Base-by-base conservation (phyloP, 1,284 basidiomycete genomes). In the Malassezia equina region DNA sequence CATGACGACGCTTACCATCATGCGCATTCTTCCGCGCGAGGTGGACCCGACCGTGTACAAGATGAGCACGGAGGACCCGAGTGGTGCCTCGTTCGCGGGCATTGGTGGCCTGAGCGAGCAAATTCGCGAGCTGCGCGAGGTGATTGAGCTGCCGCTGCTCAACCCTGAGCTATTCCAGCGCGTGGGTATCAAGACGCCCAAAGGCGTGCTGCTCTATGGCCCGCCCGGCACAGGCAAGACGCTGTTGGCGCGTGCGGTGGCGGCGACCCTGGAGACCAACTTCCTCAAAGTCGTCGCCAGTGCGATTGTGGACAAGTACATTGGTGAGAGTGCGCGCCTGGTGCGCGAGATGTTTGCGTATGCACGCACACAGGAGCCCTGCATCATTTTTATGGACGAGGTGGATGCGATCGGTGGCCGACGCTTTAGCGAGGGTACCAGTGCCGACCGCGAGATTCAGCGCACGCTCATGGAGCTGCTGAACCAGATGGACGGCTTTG, bases 371-470 rank as follows among this genome's bases (percentile, higher is more conserved):
- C 90, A 98, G 73, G 93, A 96, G 76, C 94, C 94, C 41, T 74
- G 93, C 75, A 93, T 98, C 69, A 98, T 99, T 73, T 98, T 98
- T 78, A 96, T 99, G 85, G 94, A 99, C 76, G 94, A 99, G 78
- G 95, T 98, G 67, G 71, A 74, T 42, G 71, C 71, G 7, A 72
- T 74, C 45, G 71, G 71, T n/a, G 71, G 71, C 2, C 81, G 94
- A 64, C 81, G 93, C 53, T 98, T 98, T 79, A 88, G 85, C n/a
- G 94, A 98, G 77, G 94, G 94, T 32, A 98, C 93, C 3, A 89
- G 86, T 75, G 94, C 93, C 12, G 94, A 98, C 78, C 85, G 94
- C 68, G 94, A 98, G 78, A 98, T 99, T 63, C 94, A 99, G 77
- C 81, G 94, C 64, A 99, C 94, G 21, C 77, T 99, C 34, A 98